A percentile compares a stretch with the other conserved stretches of the same genome.
phyloP scores from a whole-genome alignment of 495 filamentous ascomycete genomes.

The Tuber aestivum region DNA sequence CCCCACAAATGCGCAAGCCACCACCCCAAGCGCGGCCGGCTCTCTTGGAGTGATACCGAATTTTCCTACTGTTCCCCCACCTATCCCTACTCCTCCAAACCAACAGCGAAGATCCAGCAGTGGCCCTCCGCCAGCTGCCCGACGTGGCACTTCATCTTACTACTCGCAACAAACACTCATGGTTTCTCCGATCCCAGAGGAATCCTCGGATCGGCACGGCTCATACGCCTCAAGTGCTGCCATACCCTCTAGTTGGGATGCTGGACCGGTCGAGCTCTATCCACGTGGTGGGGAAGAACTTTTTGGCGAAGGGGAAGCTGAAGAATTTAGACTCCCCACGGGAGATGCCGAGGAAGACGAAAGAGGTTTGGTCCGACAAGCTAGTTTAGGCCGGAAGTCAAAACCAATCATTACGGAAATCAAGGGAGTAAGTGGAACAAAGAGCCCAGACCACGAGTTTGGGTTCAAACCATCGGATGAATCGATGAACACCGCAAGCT shows the following conservation, averaged over 20 bases:
- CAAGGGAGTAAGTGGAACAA: neutral
- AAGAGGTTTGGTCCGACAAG: constrained; percentile 64
- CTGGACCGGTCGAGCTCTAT: constrained; percentile 20
- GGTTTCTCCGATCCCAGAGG: constrained; percentile 86
- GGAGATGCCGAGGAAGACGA: constrained; percentile 50
- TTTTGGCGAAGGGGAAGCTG: constrained; percentile 49
- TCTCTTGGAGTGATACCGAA: constrained; percentile 58
- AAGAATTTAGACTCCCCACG: constrained; percentile 48
- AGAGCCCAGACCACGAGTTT: constrained; percentile 3
- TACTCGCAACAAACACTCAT: constrained; percentile 62
- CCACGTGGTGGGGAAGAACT: constrained; percentile 8
- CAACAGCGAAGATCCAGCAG: constrained; percentile 54
- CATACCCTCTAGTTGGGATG: constrained; percentile 64
- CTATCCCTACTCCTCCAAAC: constrained; percentile 45
- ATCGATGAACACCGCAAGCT: constrained; percentile 13
- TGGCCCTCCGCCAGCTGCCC: constrained; percentile 51
- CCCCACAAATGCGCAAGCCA: constrained; percentile 24
- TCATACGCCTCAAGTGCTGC: constrained; percentile 78
- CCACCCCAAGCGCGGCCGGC: constrained; percentile 8
- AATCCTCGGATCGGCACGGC: constrained; percentile 53
- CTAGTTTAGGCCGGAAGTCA: constrained; percentile 41
- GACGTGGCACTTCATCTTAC: constrained; percentile 66
- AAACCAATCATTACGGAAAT: constrained; percentile 41
- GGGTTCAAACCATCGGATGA: constrained; percentile 26
- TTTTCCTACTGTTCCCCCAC: constrained; percentile 52